phyloP scores from a whole-genome alignment of 495 filamentous ascomycete genomes.

The Neurospora sp. region DNA sequence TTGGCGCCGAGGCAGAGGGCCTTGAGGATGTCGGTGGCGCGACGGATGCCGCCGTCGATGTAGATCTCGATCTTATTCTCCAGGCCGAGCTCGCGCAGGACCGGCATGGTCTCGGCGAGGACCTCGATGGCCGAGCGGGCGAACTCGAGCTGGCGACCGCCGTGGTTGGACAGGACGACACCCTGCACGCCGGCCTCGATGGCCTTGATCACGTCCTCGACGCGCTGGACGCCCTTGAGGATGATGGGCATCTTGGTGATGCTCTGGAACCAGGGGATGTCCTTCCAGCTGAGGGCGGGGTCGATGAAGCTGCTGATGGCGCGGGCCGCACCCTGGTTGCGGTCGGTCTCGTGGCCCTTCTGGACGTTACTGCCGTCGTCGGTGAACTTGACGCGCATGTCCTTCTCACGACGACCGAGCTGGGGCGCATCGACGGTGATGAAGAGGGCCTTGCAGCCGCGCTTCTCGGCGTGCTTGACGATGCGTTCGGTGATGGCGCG shows the following conservation, averaged over 20 bases:
- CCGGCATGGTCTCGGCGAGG: conserved; percentile 92
- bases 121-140: conserved; percentile 86
- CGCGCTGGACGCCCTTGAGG: conserved; percentile 91
- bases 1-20: conserved; percentile 86
- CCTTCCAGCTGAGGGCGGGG: conserved; percentile 79
- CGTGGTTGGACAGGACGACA: conserved; percentile 94
- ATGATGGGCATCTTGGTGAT: conserved; percentile 96
- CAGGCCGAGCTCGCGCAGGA: conserved; percentile 70
- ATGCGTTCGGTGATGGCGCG: conserved; percentile 83
- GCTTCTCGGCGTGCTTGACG: conserved; percentile 78
- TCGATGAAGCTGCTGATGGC: conserved; percentile 94
- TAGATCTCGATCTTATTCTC: conserved; percentile 82
- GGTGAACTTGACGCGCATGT: conserved; percentile 87
- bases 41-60: conserved; percentile 81
- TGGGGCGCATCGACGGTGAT: conserved; percentile 98
- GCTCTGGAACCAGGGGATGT: conserved; percentile 86
- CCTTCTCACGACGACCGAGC: conserved; percentile 86
- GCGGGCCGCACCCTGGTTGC: conserved; percentile 81
- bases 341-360: conserved; percentile 59
- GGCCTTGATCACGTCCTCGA: conserved; percentile 86
- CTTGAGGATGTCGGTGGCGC: conserved; percentile 93
- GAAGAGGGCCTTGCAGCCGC: conserved; percentile 92
- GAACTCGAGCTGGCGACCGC: conserved; percentile 92
- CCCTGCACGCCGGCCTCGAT: conserved; percentile 77
- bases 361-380: conserved; percentile 83